Conservation (phyloP, 2,329 filamentous ascomycete species). For the Pyricularia sp. region DNA sequence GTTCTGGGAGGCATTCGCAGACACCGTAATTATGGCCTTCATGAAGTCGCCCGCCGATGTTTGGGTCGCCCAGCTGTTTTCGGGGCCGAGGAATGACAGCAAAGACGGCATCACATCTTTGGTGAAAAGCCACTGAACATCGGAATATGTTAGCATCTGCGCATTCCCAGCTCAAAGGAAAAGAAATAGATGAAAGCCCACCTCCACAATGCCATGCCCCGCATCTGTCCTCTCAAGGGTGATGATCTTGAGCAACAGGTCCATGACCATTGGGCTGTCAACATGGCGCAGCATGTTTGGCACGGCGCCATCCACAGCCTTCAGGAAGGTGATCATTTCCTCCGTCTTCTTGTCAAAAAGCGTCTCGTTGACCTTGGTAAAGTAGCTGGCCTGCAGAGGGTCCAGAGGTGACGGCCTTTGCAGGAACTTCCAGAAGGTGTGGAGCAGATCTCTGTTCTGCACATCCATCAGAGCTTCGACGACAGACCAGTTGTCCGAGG, state of each 20-base stretch:
- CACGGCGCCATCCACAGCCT: conserved; percentile 71
- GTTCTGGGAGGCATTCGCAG: conserved; percentile 94
- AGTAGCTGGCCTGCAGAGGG: conserved; percentile 90
- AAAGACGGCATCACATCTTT: conserved; percentile 82
- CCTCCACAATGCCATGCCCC: conserved; percentile 88
- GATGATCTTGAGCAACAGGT: conserved; percentile 91
- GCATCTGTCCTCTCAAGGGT: conserved; percentile 88
- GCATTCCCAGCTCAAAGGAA: neutral
- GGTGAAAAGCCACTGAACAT: conserved; percentile 72
- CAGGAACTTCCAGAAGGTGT: conserved; percentile 86
- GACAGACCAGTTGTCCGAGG: conserved; percentile 95
- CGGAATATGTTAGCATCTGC: conserved; percentile 45
- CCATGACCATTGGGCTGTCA: conserved; percentile 98
- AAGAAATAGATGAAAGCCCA: conserved; percentile 24
- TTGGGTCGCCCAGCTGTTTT: conserved; percentile 83
- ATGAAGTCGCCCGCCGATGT: conserved; percentile 96
- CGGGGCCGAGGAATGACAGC: conserved; percentile 75
- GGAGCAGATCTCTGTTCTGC: conserved; percentile 60
- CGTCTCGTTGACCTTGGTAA: conserved; percentile 98
- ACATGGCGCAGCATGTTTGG: conserved; percentile 84
- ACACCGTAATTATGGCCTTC: conserved; percentile 98
- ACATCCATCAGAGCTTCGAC: conserved; percentile 78
- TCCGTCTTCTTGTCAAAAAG: conserved; percentile 96
- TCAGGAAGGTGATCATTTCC: conserved; percentile 89
- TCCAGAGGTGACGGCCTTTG: conserved; percentile 78